phyloP scores from a whole-genome alignment of 768 basidiomycete species.

The Clitopilus hobsonii region DNA sequence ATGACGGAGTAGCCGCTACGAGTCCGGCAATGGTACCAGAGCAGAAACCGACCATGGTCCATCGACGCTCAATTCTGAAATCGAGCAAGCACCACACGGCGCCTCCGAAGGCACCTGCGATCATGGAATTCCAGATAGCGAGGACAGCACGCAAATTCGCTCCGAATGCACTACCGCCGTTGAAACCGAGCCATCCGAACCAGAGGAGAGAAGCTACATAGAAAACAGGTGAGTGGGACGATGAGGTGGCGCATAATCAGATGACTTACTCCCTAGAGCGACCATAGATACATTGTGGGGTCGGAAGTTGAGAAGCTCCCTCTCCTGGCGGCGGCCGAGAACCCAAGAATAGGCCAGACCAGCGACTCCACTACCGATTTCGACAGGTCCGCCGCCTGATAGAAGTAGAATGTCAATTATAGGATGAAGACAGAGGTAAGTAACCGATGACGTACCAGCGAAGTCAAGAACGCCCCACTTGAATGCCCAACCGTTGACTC shows the following conservation, averaged over 20 bases:
- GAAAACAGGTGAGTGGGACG: neutral
- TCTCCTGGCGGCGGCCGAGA: constrained; percentile 74
- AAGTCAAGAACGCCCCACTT: constrained; percentile 85
- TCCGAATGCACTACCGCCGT: constrained; percentile 84
- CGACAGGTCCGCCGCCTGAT: constrained; percentile 80
- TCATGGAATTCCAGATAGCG: constrained; percentile 87
- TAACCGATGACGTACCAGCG: constrained; percentile 48
- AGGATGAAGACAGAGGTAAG: constrained; percentile 1
- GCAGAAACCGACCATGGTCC: constrained; percentile 90
- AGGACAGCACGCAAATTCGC: constrained; percentile 84
- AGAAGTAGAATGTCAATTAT: neutral
- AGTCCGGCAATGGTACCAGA: constrained; percentile 88
- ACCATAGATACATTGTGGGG: constrained; percentile 87
- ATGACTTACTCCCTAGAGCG: constrained; percentile 59
- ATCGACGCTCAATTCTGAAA: constrained; percentile 75
- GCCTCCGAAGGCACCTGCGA: constrained; percentile 77
- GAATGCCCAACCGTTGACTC: constrained; percentile 76
- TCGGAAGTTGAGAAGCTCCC: constrained; percentile 72
- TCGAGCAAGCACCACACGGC: constrained; percentile 82
- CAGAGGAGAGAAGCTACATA: constrained; percentile 67
- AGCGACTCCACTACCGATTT: constrained; percentile 80
- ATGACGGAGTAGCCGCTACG: constrained; percentile 85
- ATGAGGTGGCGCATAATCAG: neutral
- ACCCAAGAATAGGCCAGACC: constrained; percentile 86
- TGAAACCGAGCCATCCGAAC: constrained; percentile 91